Evolutionary conservation across 129 eudicot genomes (phyloP).

Genomic region (Lactuca saligna): DNA sequence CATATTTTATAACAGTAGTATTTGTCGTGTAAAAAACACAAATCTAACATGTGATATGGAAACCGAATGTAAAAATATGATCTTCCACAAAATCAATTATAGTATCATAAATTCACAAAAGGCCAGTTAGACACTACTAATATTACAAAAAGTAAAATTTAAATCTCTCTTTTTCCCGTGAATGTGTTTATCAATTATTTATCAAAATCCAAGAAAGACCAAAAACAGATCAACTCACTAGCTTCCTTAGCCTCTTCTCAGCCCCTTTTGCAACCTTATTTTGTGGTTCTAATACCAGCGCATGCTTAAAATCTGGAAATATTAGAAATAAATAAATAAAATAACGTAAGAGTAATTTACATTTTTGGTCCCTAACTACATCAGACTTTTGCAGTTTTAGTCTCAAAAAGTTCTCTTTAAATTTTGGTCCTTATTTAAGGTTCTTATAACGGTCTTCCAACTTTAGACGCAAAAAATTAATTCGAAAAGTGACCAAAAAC

Average conservation of each 20-base stretch:
- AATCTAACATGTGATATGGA: too few species aligned
- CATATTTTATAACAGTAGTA: too few species aligned
- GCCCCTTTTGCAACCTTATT: slow-evolving; percentile 72
- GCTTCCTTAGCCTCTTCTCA: slow-evolving; percentile 78
- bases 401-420: too few species aligned
- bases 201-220: slow-evolving; percentile 4
- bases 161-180: not conserved
- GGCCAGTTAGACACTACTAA: not conserved
- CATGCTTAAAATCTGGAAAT: slow-evolving; percentile 87
- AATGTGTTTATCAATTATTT: slow-evolving; percentile 11
- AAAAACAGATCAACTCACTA: slow-evolving; percentile 34
- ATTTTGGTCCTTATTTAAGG: too few species aligned
- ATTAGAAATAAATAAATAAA: not conserved
- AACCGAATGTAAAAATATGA: not conserved
- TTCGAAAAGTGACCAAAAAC: too few species aligned
- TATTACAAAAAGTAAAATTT: slow-evolving; percentile 1
- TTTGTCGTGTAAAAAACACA: too few species aligned
- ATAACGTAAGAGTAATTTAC: too few species aligned
- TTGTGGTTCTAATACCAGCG: slow-evolving; percentile 91
- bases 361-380: too few species aligned
- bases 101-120: slow-evolving; percentile 27
- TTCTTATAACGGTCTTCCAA: too few species aligned
- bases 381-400: too few species aligned
- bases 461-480: too few species aligned
- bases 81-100: slow-evolving; percentile 19